Evolutionary conservation across 2,329 filamentous ascomycete genomes (phyloP).

Genomic region (Lasiodiplodia sp.): DNA sequence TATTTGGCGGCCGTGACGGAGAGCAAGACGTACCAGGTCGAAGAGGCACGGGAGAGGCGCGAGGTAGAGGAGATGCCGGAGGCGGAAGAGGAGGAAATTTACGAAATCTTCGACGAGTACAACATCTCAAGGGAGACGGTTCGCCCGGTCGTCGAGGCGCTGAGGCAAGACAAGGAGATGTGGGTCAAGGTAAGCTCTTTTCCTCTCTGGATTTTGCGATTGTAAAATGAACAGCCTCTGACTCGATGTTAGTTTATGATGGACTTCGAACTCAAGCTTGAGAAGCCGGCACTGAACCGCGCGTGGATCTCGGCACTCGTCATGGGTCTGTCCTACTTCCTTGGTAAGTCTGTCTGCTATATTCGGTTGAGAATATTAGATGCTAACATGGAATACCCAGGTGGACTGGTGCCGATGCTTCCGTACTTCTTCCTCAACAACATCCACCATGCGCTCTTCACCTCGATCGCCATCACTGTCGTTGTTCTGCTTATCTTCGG

Average conservation of each 20-base stretch:
- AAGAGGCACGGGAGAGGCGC: conserved; percentile 55
- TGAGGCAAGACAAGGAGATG: conserved; percentile 57
- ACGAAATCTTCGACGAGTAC: conserved; percentile 59
- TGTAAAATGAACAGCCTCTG: too few relatives aligned
- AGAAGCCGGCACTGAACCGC: conserved; percentile 52
- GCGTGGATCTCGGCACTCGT: conserved; percentile 57
- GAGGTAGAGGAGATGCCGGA: conserved; percentile 55
- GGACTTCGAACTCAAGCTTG: conserved; percentile 63
- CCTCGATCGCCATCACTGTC: conserved; percentile 61
- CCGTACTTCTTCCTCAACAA: conserved; percentile 58
- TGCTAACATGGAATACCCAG: conserved; percentile 29
- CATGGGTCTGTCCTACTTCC: conserved; percentile 49
- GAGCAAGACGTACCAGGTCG: conserved; percentile 58
- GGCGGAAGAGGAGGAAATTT: conserved; percentile 54
- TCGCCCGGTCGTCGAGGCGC: conserved; percentile 57
- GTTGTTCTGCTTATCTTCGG: conserved; percentile 60
- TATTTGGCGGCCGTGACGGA: conserved; percentile 73
- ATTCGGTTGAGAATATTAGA: not conserved
- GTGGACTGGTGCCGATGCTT: conserved; percentile 55
- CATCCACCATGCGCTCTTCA: conserved; percentile 52
- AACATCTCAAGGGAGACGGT: conserved; percentile 55
- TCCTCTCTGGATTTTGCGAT: not conserved
- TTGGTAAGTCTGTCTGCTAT: conserved; percentile 35
- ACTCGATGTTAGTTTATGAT: conserved; percentile 59
- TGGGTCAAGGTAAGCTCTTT: conserved; percentile 52